Base-by-base conservation (phyloP, 805 yeast genomes). In the Saturnispora ahearnii region DNA sequence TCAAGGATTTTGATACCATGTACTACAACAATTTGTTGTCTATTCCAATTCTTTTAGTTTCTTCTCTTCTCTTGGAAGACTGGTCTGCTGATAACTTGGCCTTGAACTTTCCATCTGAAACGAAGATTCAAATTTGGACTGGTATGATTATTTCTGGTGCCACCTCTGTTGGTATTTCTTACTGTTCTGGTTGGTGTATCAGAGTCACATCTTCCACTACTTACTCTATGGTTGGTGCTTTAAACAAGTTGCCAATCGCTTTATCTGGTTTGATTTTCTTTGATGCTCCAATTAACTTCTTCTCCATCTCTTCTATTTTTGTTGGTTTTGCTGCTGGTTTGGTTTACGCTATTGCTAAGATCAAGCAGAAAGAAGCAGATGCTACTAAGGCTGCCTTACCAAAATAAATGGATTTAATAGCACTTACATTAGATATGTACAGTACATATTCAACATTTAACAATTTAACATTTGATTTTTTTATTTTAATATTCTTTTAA, bases 161-260 rank as follows among this genome's bases (percentile, higher is more conserved):
- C 59, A 84, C 95, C 42, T 84, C 97, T 31, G 96, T 93, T 48
- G 97, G 96, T 73, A 93, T 93, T 67, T 91, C 98, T 42, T 93
- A 93, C 79, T 88, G 96, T 71, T 89, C 98, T 11, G 99, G 97
- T 54, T 93, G 99, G 99, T 93, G 99, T 79, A 96, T 93, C 57
- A 87, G 99, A 74, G 98, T 93, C 56, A 93, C 99, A 41, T 88
- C 97, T 22, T 90, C 98, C 28, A 93, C 99, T 50, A 93, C 99
- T 50, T 93, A 93, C 74, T 88, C 96, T 49, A 93, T 93, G 99
- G 98, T 93, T 52, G 99, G 99, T 69, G 99, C 99, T 49, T 79
- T 93, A 69, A 93, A 93, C 81, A 93, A 93, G 73, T 81, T 93
- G 62, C 99, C 99, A 65, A 88, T 93, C 63, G 99, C 99, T 13